Base-by-base conservation (phyloP, 495 filamentous ascomycete species). In the Penicillium herquei region DNA sequence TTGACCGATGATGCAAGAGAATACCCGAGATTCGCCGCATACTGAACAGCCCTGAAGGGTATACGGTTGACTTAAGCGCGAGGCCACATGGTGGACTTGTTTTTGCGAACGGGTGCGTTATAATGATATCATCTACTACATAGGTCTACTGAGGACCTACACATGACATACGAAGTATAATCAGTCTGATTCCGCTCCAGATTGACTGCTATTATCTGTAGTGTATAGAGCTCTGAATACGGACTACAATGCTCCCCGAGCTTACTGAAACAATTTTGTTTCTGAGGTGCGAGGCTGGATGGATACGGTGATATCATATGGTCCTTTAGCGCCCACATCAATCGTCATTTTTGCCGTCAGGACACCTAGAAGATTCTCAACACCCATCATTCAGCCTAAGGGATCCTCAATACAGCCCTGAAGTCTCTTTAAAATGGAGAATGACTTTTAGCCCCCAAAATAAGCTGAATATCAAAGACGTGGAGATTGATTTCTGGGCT, bases 261-360 rank as follows among this genome's bases (percentile, higher is more conserved):
- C 21, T 26, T 26, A 26, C 21, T 26, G 21, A 26, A 26, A 26
- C 21, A 26, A 26, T 26, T 26, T 1, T 26, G 21, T 26, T 26
- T 26, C 21, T 26, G 21, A 26, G 4, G 21, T 26, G 21, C 18
- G 14, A 17, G 11, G 14, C 37, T 11, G 33, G 16, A 17, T 13
- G 14, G 32, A 18, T 12, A 26, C 17, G 31, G 35, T 41, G 49
- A 41, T 51, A 40, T 51, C 49, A 51, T 41, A 10, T 14, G 13
- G n/a, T 33, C 18, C 7, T 7, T 31, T 39, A 32, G 37, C 37
- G 49, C 40, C 49, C 7, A 18, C 11, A 33, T 18, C 17, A 13
- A n/a, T 39, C 47, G 47, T 49, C 33, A 39, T 39, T 49, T 35
- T 49, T 32, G 16, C 33, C 47, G 35, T 32, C 32, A 46, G 21